These are phyloP conservation scores for Phytophthora cryptogea DNA, from an alignment of 352 stramenopile species.

Conservation along the genomic window DNA sequence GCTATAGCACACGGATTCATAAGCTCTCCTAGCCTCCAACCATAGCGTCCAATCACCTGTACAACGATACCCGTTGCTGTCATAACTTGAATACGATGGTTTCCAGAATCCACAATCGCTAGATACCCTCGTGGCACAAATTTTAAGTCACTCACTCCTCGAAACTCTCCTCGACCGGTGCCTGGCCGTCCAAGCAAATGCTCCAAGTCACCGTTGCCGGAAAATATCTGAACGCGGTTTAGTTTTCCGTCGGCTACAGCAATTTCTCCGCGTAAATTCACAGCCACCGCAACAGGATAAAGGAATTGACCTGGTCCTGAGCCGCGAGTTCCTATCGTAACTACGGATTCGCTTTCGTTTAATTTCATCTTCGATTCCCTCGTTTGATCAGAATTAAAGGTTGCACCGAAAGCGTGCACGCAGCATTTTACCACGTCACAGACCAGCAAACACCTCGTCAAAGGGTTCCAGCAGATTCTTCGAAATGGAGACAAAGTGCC, in stretches of 20 bases:
- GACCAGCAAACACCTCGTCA: slow-evolving; percentile 53
- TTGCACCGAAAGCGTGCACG: slow-evolving; percentile 34
- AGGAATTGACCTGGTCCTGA: slow-evolving; percentile 51
- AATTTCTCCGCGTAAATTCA: slow-evolving; percentile 57
- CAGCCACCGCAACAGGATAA: slow-evolving; percentile 51
- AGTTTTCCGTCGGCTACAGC: slow-evolving; percentile 62
- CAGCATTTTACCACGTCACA: slow-evolving; percentile 51
- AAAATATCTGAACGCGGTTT: slow-evolving; percentile 63
- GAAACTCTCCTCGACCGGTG: slow-evolving; percentile 50
- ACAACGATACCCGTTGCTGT: slow-evolving; percentile 50
- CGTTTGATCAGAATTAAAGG: slow-evolving; percentile 25
- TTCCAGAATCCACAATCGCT: slow-evolving; percentile 56
- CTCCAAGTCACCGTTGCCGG: slow-evolving; percentile 46
- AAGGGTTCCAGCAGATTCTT: slow-evolving; percentile 54
- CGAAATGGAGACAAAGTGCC: slow-evolving; percentile 26
- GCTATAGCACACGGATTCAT: slow-evolving; percentile 41
- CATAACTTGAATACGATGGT: slow-evolving; percentile 63
- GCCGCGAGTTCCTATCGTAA: slow-evolving; percentile 42
- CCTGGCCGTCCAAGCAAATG: slow-evolving; percentile 55
- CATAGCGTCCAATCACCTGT: slow-evolving; percentile 40
- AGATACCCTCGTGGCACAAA: slow-evolving; percentile 57
- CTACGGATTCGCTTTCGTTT: slow-evolving; percentile 5
- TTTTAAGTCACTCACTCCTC: slow-evolving; percentile 49
- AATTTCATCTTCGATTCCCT: slow-evolving; percentile 15
- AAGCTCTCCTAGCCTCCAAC: slow-evolving; percentile 39